Conservation (phyloP, 2,329 filamentous ascomycete genomes). For the Colletotrichum cordylinicola region DNA sequence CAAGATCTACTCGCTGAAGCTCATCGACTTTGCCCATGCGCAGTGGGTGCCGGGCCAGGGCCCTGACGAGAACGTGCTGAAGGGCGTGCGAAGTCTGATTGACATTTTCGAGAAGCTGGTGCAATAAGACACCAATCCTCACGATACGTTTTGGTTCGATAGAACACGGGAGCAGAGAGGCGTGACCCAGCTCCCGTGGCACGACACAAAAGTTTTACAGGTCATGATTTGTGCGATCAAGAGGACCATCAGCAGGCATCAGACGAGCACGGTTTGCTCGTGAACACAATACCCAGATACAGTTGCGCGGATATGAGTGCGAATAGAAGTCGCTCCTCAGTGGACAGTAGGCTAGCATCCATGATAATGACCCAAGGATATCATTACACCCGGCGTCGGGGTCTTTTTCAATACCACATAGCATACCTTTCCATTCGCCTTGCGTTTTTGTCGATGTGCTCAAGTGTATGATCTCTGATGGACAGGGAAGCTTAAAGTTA, state of each 20-base stretch:
- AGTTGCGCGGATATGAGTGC: slow-evolving; percentile 1
- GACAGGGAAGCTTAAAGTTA: not conserved
- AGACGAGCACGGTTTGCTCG: slow-evolving; percentile 9
- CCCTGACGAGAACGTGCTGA: slow-evolving; percentile 82
- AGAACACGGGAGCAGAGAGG: not conserved
- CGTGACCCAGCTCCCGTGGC: not conserved
- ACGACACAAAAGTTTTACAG: not conserved
- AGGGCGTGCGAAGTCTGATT: slow-evolving; percentile 74
- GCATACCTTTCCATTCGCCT: not conserved
- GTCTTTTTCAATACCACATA: slow-evolving; percentile 4
- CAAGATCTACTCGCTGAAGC: slow-evolving; percentile 78
- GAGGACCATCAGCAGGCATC: not conserved
- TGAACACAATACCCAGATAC: slow-evolving; percentile 18
- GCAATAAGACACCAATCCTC: slow-evolving; percentile 19
- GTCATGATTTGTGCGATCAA: slow-evolving; percentile 1
- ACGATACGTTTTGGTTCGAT: not conserved
- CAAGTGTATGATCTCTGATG: not conserved
- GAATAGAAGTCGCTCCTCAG: slow-evolving; percentile 16
- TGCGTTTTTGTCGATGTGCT: not conserved
- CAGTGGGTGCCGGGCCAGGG: slow-evolving; percentile 81
- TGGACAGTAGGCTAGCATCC: slow-evolving; percentile 12
- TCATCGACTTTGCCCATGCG: slow-evolving; percentile 98
- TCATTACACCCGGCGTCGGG: slow-evolving; percentile 17
- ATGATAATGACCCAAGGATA: slow-evolving; percentile 19
- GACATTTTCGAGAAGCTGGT: slow-evolving; percentile 74